phyloP scores from a whole-genome alignment of 2,329 filamentous ascomycete species.

The Calcarisporium arbuscula region DNA sequence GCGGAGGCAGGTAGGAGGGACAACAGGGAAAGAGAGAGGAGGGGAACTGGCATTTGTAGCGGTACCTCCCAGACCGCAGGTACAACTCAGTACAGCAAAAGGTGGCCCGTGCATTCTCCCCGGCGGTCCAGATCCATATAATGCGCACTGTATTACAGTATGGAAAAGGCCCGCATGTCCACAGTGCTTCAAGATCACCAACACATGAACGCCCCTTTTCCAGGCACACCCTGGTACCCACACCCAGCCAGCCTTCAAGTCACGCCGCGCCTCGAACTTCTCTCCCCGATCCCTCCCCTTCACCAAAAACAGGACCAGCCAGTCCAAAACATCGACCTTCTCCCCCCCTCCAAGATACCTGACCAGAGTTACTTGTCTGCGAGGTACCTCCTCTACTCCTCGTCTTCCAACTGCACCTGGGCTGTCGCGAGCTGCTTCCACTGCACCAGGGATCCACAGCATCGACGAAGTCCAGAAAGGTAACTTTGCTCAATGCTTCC shows the following conservation, averaged over 20 bases:
- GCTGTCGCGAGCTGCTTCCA: constrained; percentile 11
- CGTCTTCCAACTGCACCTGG: constrained; percentile 15
- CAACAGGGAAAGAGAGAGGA: no score
- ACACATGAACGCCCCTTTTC: background rate
- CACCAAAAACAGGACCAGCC: constrained; percentile 27
- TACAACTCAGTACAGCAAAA: no score
- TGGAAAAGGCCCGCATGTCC: no score
- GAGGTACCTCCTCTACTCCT: constrained; percentile 28
- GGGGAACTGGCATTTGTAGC: no score
- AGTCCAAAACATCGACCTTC: constrained; percentile 32
- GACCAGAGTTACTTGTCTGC: constrained; percentile 33
- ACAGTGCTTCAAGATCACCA: no score
- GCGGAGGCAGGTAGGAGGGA: no score
- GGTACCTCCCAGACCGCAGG: no score
- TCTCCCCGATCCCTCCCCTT: constrained; percentile 23
- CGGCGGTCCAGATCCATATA: no score
- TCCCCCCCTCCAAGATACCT: constrained; percentile 20
- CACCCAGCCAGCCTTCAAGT: background rate
- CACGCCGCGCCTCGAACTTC: constrained; percentile 17
- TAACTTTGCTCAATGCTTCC: no score
- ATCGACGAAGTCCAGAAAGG: no score
- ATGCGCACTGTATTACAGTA: no score
- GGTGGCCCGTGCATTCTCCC: no score
- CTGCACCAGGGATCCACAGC: constrained; percentile 6
- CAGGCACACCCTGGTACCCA: background rate